Conservation (phyloP, 495 filamentous ascomycete species). For the Xylaria scruposa region DNA sequence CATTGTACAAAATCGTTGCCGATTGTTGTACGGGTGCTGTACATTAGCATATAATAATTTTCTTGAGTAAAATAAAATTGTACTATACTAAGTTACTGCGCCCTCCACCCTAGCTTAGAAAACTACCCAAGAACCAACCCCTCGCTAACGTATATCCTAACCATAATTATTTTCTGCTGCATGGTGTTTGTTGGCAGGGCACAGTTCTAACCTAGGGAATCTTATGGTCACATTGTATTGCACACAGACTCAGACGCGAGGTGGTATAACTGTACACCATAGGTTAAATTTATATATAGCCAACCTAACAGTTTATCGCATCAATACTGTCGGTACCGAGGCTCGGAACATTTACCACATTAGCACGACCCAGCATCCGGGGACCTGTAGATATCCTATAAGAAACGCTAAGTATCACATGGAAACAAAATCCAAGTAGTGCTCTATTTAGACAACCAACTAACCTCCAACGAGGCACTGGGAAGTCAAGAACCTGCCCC, state of each 20-base stretch:
- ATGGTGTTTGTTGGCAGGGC: not conserved
- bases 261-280: not conserved
- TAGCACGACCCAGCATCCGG: not conserved
- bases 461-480: not conserved
- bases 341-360: not conserved
- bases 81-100: not conserved
- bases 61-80: not conserved
- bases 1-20: not conserved
- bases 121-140: not conserved
- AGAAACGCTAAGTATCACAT: not conserved
- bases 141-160: not conserved
- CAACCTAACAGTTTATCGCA: not conserved
- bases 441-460: not conserved
- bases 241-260: not conserved
- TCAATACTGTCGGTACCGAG: not conserved
- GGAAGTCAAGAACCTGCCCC: not conserved
- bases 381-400: not conserved
- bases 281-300: not conserved
- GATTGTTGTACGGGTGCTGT: too few relatives aligned
- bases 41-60: not conserved
- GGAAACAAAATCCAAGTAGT: not conserved
- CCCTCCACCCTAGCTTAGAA: not conserved
- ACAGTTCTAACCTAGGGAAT: not conserved
- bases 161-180: not conserved
- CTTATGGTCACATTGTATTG: slow-evolving; percentile 1